These are phyloP conservation scores for Inga laurina DNA, from an alignment of 306 rosid species.

Conservation along the genomic window DNA sequence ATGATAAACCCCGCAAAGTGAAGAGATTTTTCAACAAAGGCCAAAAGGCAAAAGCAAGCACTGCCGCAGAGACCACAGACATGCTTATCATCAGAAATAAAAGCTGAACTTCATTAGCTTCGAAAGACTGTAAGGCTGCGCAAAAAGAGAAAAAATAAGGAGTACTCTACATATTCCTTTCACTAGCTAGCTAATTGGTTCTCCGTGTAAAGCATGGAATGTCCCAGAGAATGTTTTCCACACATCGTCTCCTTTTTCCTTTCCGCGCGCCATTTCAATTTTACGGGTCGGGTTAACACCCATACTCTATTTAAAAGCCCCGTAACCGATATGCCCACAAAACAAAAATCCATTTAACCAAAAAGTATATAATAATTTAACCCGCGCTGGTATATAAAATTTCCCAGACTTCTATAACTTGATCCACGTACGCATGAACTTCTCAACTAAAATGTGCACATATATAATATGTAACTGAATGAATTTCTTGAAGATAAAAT, in stretches of 20 bases:
- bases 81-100: too few relatives aligned
- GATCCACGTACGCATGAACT: too few relatives aligned
- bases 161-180: not conserved
- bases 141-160: not conserved
- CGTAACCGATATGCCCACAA: too few relatives aligned
- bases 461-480: too few relatives aligned
- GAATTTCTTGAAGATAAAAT: not conserved
- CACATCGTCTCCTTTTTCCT: not conserved
- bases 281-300: not conserved
- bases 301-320: not conserved
- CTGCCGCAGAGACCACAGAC: not conserved
- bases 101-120: not conserved
- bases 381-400: too few relatives aligned
- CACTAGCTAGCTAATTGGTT: not conserved
- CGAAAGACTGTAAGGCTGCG: not conserved
- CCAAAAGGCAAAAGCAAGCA: not conserved
- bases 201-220: not conserved
- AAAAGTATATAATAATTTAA: too few relatives aligned
- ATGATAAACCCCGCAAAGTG: not conserved
- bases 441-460: not conserved
- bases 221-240: conserved; percentile 23
- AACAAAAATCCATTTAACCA: too few relatives aligned
- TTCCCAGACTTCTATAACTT: too few relatives aligned
- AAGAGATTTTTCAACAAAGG: not conserved
- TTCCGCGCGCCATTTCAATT: not conserved